A percentile compares a stretch with the other conserved stretches of the same genome.
Evolutionary conservation across 1,284 basidiomycete genomes (phyloP).

Genomic region (Cutaneotrichosporon curvatum): DNA sequence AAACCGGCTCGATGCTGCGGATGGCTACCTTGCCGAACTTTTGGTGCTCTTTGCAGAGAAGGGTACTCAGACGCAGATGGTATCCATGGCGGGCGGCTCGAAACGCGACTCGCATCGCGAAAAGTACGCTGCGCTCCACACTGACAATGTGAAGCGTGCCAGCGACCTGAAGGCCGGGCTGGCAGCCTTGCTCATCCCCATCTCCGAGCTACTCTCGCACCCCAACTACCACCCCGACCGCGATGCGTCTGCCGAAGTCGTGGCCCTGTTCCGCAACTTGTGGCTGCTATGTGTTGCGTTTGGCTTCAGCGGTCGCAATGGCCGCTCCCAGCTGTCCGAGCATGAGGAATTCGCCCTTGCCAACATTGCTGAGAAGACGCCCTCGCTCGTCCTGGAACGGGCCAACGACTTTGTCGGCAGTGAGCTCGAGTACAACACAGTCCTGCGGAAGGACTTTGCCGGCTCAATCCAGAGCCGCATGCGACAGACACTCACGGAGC

Average conservation of each 20-base stretch:
- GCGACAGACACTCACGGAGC: conserved; percentile 56
- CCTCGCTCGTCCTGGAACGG: conserved; percentile 72
- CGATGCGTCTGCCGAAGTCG: conserved; percentile 58
- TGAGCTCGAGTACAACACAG: conserved; percentile 88
- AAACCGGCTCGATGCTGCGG: conserved; percentile 64
- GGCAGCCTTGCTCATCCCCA: conserved; percentile 76
- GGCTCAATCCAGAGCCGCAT: conserved; percentile 66
- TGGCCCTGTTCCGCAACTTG: conserved; percentile 80
- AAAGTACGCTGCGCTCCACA: conserved; percentile 21
- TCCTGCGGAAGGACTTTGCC: conserved; percentile 81
- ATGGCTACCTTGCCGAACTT: conserved; percentile 75
- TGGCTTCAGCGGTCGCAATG: conserved; percentile 64
- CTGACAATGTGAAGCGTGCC: conserved; percentile 28
- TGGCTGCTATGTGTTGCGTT: conserved; percentile 78
- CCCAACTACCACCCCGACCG: conserved; percentile 61
- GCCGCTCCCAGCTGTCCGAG: conserved; percentile 31
- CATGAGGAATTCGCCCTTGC: conserved; percentile 64
- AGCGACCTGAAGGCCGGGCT: conserved; percentile 72
- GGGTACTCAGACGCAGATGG: conserved; percentile 81
- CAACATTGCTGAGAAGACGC: conserved; percentile 81
- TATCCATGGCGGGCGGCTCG: conserved; percentile 47
- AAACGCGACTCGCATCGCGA: conserved; percentile 9
- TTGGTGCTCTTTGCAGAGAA: conserved; percentile 83
- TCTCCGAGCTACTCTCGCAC: conserved; percentile 81
- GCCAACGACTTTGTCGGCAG: conserved; percentile 78